Evolutionary conservation across 192 early-diverging fungal genomes (phyloP).

Genomic region (Chytriomyces sp.): DNA sequence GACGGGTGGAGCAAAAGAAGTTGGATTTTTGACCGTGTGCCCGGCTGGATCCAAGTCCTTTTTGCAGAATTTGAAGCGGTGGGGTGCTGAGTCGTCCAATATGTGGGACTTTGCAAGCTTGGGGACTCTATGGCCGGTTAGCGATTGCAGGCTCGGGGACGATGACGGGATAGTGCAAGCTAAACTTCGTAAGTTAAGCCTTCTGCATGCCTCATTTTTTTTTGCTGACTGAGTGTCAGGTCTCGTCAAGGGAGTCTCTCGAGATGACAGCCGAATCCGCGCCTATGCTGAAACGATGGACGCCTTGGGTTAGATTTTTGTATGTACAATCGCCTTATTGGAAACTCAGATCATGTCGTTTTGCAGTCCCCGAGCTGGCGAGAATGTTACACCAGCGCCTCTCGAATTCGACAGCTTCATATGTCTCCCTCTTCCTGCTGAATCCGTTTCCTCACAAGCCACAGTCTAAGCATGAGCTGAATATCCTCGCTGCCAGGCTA

Average conservation of each 20-base stretch:
- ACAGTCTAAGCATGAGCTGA: not conserved
- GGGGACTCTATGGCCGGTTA: not conserved
- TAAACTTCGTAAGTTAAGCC: not conserved
- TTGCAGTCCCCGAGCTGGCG: not conserved
- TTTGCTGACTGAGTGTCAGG: not conserved
- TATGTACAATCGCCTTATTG: not conserved
- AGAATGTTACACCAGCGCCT: not conserved
- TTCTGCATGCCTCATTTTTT: not conserved
- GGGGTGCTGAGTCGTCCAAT: slow-evolving; percentile 13
- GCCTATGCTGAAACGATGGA: slow-evolving; percentile 4
- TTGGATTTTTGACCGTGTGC: slow-evolving; percentile 6
- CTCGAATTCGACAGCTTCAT: not conserved
- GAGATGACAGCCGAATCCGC: not conserved
- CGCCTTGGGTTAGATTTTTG: not conserved
- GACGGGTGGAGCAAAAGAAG: slow-evolving; percentile 4
- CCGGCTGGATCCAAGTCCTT: not conserved
- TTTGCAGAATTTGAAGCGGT: not conserved
- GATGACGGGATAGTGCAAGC: slow-evolving; percentile 1
- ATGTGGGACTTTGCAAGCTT: slow-evolving; percentile 25
- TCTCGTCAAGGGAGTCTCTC: not conserved
- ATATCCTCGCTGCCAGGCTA: slow-evolving; percentile 1
- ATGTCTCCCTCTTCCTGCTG: slow-evolving; percentile 5
- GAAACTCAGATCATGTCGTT: not conserved
- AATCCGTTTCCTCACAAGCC: slow-evolving; percentile 15
- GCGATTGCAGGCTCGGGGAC: not conserved